Base-by-base conservation (phyloP, 2,329 filamentous ascomycete species). In the Macrophomina phaseolina region DNA sequence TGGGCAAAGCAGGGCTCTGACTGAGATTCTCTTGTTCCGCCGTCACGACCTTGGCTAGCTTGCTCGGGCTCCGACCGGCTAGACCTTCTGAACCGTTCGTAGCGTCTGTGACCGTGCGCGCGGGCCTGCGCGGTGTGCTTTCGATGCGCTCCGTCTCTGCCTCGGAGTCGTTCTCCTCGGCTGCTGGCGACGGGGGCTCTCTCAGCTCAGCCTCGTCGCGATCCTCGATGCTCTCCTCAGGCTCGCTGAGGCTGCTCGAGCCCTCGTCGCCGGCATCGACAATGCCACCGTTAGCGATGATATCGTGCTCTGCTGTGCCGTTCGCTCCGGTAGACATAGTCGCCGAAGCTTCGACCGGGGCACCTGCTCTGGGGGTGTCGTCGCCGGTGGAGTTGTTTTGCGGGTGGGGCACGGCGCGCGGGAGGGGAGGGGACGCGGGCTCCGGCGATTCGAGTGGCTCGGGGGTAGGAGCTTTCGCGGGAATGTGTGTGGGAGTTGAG, bases 71-170 rank as follows among this genome's bases (percentile, higher is more conserved):
- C 65, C 74, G 71, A 53, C 74, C 72, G 68, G 77, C 76, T 48
- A 72, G 28, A 28, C 70, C 70, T 60, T 79, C 77, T 9, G 76
- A 75, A 34, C 72, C 69, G 53, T 77, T 71, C 68, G 75, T 76
- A 64, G 73, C 74, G 68, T 77, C 74, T 14, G 74, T 75, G 51
- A 68, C 73, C 38, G 74, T 75, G 71, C 74, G 75, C 55, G 70
- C 84, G 74, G 85, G 80, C 73, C 84, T 91, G 69, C 88, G 87
- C 18, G 94, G 93, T n/a, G 93, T 97, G 74, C 91, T 89, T 75
- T 95, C 95, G 68, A 99, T 85, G 67, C 95, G 90, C 80, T 97
- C 94, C 1, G 94, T 98, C 80, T 97, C 94, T 40, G 94, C 94
- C 79, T 98, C 94, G 3, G 94, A 90, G 72, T 91, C 89, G 65